phyloP scores from a whole-genome alignment of 805 yeast species.

The Lipomyces yamadae region DNA sequence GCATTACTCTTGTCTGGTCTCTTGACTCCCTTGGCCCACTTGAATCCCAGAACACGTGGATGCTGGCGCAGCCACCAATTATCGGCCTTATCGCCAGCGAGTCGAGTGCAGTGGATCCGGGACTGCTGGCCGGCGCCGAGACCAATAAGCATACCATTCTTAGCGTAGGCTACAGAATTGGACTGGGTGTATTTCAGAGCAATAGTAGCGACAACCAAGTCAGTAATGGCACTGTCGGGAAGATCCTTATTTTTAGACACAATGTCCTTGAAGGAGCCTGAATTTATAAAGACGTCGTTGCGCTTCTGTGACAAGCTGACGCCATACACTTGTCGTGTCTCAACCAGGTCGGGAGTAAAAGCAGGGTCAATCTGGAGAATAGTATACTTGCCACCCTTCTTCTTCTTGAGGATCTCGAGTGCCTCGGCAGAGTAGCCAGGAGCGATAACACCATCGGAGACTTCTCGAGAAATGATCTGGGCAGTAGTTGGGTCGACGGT shows the following conservation, averaged over 20 bases:
- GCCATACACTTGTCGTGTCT: conserved; percentile 96
- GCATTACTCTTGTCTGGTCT: conserved; percentile 99
- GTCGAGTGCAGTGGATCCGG: conserved; percentile 97
- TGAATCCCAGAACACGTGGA: conserved; percentile 86
- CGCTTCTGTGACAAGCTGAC: conserved; percentile 94
- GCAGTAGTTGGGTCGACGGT: conserved; percentile 97
- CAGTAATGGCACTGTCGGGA: conserved; percentile 90
- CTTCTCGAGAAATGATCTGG: conserved; percentile 94
- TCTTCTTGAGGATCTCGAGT: conserved; percentile 80
- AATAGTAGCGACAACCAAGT: conserved; percentile 95
- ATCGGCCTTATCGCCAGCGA: conserved; percentile 99
- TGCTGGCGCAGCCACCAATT: conserved; percentile 99
- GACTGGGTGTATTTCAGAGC: conserved; percentile 98
- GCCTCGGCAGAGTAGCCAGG: conserved; percentile 97
- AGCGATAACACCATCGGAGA: conserved; percentile 97
- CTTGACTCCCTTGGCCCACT: conserved; percentile 98
- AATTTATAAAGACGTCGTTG: conserved; percentile 94
- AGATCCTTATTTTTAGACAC: conserved; percentile 84
- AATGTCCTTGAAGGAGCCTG: conserved; percentile 87
- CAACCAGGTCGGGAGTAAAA: conserved; percentile 77
- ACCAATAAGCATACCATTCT: conserved; percentile 99
- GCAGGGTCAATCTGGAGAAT: conserved; percentile 95
- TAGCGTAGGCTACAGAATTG: conserved; percentile 97
- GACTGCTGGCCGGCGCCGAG: conserved; percentile 99
- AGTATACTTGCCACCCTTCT: conserved; percentile 97